phyloP scores from a whole-genome alignment of 169 alveolate genomes.

The Blepharisma undulans region DNA sequence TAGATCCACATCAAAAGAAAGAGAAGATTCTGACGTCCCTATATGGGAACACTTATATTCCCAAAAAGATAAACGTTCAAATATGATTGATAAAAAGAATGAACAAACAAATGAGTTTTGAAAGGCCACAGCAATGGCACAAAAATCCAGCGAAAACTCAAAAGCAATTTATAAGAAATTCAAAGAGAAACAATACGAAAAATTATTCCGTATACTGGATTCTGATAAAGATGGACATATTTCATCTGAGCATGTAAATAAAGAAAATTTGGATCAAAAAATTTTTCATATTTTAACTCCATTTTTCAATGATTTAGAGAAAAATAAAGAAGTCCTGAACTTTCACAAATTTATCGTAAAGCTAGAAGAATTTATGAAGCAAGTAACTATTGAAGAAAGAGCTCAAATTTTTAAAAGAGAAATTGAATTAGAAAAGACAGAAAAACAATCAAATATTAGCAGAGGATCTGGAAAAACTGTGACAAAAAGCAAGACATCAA shows the following conservation, averaged over 20 bases:
- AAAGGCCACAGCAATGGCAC: neutral
- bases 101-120: neutral
- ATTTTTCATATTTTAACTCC: neutral
- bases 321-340: neutral
- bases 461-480: neutral
- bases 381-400: neutral
- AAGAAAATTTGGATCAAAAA: neutral
- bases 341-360: neutral
- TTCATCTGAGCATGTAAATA: neutral
- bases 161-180: neutral
- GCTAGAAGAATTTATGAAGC: neutral
- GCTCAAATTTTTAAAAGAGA: neutral
- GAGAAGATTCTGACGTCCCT: neutral
- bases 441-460: neutral
- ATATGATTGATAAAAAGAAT: neutral
- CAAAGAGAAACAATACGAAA: slow-evolving; percentile 1
- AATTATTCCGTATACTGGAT: neutral
- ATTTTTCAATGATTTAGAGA: neutral
- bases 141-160: slow-evolving; percentile 17
- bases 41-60: neutral
- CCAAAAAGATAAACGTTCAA: neutral
- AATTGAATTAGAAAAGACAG: neutral
- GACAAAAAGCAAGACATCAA: neutral
- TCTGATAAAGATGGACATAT: neutral
- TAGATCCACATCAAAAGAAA: neutral